Conservation (phyloP, 441 rosid genomes). For the Pelargonium australe region DNA sequence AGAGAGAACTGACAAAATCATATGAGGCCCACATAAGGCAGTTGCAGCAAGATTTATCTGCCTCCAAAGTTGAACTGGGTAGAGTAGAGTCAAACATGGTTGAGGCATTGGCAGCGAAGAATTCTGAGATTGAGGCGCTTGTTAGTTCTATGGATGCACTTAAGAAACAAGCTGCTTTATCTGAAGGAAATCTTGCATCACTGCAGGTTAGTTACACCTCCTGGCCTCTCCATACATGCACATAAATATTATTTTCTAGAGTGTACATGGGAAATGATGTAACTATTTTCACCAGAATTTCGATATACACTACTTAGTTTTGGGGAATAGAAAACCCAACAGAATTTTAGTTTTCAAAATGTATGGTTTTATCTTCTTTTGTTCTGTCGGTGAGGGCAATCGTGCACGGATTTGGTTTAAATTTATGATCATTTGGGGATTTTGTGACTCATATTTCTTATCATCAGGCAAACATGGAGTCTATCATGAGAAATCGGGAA, state of each 20-base stretch:
- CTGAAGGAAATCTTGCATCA: conserved; percentile 85
- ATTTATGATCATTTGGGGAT: conserved; percentile 1
- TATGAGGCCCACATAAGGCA: conserved; percentile 76
- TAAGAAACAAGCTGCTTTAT: conserved; percentile 76
- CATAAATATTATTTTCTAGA: not conserved
- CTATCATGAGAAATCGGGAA: conserved; percentile 96
- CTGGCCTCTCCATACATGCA: not conserved
- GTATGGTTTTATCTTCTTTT: not conserved
- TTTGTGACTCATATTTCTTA: conserved; percentile 16
- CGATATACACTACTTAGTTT: not conserved
- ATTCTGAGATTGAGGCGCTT: conserved; percentile 84
- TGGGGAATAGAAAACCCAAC: not conserved
- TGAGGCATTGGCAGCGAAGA: conserved; percentile 87
- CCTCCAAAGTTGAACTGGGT: conserved; percentile 63
- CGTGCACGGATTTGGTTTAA: not conserved
- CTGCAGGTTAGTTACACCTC: conserved; percentile 56
- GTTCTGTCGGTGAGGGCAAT: not conserved
- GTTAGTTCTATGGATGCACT: conserved; percentile 65
- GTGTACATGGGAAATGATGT: not conserved
- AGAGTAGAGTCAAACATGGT: conserved; percentile 76
- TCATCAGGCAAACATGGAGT: conserved; percentile 84
- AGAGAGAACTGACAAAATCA: conserved; percentile 94
- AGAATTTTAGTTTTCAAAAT: not conserved
- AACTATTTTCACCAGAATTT: not conserved
- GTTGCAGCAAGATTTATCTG: conserved; percentile 73